phyloP scores from a whole-genome alignment of 352 stramenopile genomes.

The Pythium apleroticum region DNA sequence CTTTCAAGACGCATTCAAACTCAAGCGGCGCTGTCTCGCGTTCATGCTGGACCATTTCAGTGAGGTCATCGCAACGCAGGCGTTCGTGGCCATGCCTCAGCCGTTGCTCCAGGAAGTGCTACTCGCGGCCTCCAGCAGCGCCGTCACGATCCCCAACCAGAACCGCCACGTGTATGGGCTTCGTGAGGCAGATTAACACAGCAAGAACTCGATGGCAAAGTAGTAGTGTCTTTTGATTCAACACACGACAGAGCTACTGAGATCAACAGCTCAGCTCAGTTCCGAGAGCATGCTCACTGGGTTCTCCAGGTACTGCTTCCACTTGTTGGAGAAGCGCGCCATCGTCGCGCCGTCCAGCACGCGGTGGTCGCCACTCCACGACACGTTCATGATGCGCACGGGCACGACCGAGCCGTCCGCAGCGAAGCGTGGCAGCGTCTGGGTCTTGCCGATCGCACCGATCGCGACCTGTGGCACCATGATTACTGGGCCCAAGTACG shows the following conservation, averaged over 20 bases:
- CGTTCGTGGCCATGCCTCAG: conserved; percentile 61
- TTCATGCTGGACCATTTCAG: conserved; percentile 85
- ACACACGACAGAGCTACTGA: not conserved
- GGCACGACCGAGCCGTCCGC: conserved; percentile 82
- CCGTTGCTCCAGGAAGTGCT: conserved; percentile 75
- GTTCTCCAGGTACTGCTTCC: conserved; percentile 96
- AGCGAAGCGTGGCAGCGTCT: conserved; percentile 94
- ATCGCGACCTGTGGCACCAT: conserved; percentile 96
- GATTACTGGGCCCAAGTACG: conserved; percentile 96
- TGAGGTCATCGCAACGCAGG: conserved; percentile 68
- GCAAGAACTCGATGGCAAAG: not conserved
- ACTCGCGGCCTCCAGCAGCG: conserved; percentile 56
- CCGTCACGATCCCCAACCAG: conserved; percentile 71
- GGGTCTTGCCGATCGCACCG: conserved; percentile 95
- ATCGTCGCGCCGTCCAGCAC: conserved; percentile 98
- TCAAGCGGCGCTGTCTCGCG: conserved; percentile 80
- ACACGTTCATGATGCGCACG: conserved; percentile 94
- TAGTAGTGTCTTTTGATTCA: not conserved
- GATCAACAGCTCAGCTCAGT: conserved; percentile 54
- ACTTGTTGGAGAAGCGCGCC: conserved; percentile 96
- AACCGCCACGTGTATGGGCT: conserved; percentile 7
- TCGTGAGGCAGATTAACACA: not conserved
- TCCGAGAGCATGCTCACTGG: conserved; percentile 91
- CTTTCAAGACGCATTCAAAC: conserved; percentile 56
- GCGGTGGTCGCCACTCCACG: conserved; percentile 97